These are phyloP conservation scores for Phialophora expanda DNA, from an alignment of 2,329 filamentous ascomycete species.

Conservation along the genomic window DNA sequence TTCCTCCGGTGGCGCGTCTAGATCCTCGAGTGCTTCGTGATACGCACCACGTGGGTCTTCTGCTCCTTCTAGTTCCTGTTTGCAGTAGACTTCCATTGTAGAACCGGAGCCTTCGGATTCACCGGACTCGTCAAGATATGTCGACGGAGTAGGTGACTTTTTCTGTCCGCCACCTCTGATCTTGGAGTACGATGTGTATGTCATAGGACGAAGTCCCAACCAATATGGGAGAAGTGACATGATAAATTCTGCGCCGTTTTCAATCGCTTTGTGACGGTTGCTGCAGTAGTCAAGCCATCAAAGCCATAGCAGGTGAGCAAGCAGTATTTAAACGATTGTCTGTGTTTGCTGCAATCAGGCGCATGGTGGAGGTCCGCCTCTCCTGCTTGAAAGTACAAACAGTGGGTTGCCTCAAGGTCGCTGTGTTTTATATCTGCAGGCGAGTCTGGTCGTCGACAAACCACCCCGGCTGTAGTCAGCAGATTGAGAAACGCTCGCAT, in stretches of 20 bases:
- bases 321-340: slow-evolving; percentile 2
- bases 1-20: slow-evolving; percentile 1
- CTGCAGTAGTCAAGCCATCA: background rate
- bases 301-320: too few species aligned
- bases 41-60: too few species aligned
- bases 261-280: background rate
- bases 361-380: too few species aligned
- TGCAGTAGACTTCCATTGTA: background rate
- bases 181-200: background rate
- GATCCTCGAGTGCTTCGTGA: background rate
- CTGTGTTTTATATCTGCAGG: background rate
- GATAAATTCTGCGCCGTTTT: background rate
- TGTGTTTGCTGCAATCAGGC: slow-evolving; percentile 2
- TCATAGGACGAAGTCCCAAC: slow-evolving; percentile 11
- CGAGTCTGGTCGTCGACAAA: background rate
- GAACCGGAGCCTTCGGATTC: background rate
- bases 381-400: background rate
- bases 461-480: background rate
- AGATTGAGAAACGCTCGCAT: background rate
- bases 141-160: slow-evolving; percentile 7
- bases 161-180: background rate
- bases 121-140: slow-evolving; percentile 4
- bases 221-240: slow-evolving; percentile 17
- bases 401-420: background rate
- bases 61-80: background rate